Conservation (phyloP, 225 moss, liverwort and hornwort species). For the Anthoceros angustus region DNA sequence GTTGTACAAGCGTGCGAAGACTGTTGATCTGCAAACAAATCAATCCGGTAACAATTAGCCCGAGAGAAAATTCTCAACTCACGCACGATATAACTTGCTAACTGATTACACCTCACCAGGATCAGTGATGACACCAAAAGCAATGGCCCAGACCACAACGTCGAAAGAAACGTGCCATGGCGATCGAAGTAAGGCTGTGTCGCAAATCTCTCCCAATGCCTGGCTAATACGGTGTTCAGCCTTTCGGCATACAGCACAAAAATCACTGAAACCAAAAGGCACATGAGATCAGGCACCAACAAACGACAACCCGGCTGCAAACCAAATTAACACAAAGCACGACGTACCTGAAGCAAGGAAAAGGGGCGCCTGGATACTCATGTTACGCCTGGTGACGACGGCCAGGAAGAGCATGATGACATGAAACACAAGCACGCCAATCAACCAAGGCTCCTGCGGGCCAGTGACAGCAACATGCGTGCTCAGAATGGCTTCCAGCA, state of each 20-base stretch:
- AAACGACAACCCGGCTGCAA: neutral
- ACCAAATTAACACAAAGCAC: neutral
- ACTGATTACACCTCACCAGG: conserved; percentile 19
- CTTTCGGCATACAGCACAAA: conserved; percentile 56
- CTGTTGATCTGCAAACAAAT: conserved; percentile 38
- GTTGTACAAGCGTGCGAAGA: conserved; percentile 38
- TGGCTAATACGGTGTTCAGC: conserved; percentile 38
- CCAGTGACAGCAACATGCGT: neutral
- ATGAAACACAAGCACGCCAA: conserved; percentile 50
- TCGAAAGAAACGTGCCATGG: conserved; percentile 69
- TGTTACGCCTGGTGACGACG: conserved; percentile 34
- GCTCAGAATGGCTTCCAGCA: neutral
- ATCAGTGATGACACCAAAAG: conserved; percentile 50
- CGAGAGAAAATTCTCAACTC: neutral
- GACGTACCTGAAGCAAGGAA: conserved; percentile 45
- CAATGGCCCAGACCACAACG: conserved; percentile 76
- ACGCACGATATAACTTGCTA: neutral
- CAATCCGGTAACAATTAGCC: neutral
- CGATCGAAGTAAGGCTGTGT: conserved; percentile 74
- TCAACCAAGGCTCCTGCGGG: conserved; percentile 60
- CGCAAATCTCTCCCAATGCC: conserved; percentile 51
- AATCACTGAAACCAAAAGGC: conserved; percentile 17
- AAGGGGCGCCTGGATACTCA: conserved; percentile 42
- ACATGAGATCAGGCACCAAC: neutral
- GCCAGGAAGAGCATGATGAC: conserved; percentile 24